phyloP scores from a whole-genome alignment of 768 basidiomycete genomes.

The Rubroboletus satanas region DNA sequence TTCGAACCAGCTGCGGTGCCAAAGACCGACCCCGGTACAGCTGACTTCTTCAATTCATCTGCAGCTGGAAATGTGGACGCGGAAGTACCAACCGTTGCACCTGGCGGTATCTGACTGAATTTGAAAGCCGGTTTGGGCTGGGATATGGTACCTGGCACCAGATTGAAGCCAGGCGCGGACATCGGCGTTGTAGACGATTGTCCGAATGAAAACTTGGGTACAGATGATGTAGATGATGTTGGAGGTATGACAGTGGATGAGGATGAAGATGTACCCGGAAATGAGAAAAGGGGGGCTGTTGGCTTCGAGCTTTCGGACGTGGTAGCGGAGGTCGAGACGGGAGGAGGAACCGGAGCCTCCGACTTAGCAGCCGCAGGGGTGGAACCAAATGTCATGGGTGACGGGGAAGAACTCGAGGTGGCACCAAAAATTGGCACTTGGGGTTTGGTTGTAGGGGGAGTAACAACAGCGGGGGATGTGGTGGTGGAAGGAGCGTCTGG shows the following conservation, averaged over 20 bases:
- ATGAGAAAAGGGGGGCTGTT: conserved; percentile 20
- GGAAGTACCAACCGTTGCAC: conserved; percentile 23
- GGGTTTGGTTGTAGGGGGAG: conserved; percentile 4
- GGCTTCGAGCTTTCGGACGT: conserved; percentile 10
- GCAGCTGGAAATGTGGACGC: conserved; percentile 9
- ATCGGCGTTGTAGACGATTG: conserved; percentile 9
- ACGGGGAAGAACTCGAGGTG: conserved; percentile 1
- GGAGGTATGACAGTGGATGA: conserved; percentile 1
- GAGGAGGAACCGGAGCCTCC: not conserved
- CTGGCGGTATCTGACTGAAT: conserved; percentile 21
- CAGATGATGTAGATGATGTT: conserved; percentile 8
- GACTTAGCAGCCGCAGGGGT: conserved; percentile 8
- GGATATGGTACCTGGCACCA: conserved; percentile 3
- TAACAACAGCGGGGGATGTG: conserved; percentile 13
- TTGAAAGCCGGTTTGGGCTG: conserved; percentile 23
- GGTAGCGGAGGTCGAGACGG: not conserved
- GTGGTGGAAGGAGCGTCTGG: conserved; percentile 22
- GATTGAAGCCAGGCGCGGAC: conserved; percentile 1
- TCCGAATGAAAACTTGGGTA: conserved; percentile 28
- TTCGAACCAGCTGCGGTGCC: conserved; percentile 17
- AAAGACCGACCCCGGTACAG: conserved; percentile 20
- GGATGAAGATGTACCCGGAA: conserved; percentile 14
- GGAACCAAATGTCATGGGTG: conserved; percentile 5
- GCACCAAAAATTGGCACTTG: conserved; percentile 21
- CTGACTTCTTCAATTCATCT: conserved; percentile 25